phyloP scores from a whole-genome alignment of 108 stramenopile species.

The Schizochytrium sp. region DNA sequence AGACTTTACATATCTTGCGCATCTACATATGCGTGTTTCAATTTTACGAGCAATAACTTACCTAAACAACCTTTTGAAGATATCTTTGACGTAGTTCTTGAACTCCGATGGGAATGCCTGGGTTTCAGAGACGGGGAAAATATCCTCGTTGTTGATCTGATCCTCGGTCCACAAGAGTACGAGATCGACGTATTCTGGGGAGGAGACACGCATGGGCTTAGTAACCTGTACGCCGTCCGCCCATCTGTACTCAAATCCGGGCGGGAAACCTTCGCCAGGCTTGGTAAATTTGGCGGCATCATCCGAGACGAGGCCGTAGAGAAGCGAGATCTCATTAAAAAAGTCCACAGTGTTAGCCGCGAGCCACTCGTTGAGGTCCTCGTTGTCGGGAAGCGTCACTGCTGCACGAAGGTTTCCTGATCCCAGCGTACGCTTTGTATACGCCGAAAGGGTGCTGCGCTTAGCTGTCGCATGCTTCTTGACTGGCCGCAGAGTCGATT shows the following conservation, averaged over 20 bases:
- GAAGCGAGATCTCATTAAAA: slow-evolving; percentile 75
- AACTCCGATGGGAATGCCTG: slow-evolving; percentile 72
- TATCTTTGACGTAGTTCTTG: slow-evolving; percentile 64
- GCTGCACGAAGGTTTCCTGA: slow-evolving; percentile 60
- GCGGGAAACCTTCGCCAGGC: slow-evolving; percentile 61
- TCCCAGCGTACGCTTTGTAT: slow-evolving; percentile 48
- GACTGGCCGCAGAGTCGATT: slow-evolving; percentile 57
- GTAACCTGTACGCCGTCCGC: slow-evolving; percentile 52
- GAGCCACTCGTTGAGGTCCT: slow-evolving; percentile 63
- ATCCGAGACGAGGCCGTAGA: slow-evolving; percentile 72
- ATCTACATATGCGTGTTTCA: no score
- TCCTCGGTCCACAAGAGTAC: slow-evolving; percentile 78
- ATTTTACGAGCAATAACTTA: not conserved
- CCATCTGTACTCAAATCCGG: slow-evolving; percentile 69
- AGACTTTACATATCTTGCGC: no score
- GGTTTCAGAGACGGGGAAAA: slow-evolving; percentile 49
- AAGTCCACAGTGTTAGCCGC: slow-evolving; percentile 73
- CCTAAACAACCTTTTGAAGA: slow-evolving; percentile 75
- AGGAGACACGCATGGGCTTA: slow-evolving; percentile 39
- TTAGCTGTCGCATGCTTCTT: slow-evolving; percentile 61
- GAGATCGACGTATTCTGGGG: slow-evolving; percentile 73
- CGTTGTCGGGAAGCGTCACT: slow-evolving; percentile 61
- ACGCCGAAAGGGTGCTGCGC: not conserved
- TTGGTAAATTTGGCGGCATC: slow-evolving; percentile 42
- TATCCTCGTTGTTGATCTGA: slow-evolving; percentile 75